Evolutionary conservation across 2,329 filamentous ascomycete species (phyloP).

Genomic region (Ophiostoma populinum): DNA sequence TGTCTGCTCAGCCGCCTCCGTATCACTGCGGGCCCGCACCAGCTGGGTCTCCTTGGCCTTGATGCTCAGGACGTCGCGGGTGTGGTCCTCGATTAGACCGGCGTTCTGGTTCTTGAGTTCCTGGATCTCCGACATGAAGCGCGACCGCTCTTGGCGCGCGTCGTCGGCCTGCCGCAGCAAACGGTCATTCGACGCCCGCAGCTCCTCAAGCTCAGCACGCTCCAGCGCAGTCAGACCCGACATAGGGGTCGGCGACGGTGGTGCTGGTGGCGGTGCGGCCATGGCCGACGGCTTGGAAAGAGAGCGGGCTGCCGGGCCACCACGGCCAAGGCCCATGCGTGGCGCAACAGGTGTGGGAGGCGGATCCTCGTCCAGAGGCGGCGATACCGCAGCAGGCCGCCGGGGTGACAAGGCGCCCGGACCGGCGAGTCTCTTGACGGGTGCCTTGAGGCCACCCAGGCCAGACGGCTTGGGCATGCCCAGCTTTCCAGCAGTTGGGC

Average conservation of each 20-base stretch:
- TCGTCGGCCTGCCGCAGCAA: slow-evolving; percentile 63
- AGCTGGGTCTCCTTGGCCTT: slow-evolving; percentile 98
- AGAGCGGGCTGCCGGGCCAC: slow-evolving; percentile 71
- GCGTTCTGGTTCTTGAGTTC: slow-evolving; percentile 96
- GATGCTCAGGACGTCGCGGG: slow-evolving; percentile 83
- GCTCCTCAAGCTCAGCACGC: slow-evolving; percentile 78
- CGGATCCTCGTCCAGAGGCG: slow-evolving; percentile 38
- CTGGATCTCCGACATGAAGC: slow-evolving; percentile 70
- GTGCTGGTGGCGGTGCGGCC: slow-evolving; percentile 33
- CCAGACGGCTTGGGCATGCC: slow-evolving; percentile 36
- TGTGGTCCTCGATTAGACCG: slow-evolving; percentile 91
- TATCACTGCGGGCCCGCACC: slow-evolving; percentile 77
- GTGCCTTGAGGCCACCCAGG: slow-evolving; percentile 40
- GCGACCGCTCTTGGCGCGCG: slow-evolving; percentile 62
- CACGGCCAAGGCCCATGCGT: slow-evolving; percentile 47
- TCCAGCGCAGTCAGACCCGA: slow-evolving; percentile 64
- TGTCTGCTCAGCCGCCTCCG: slow-evolving; percentile 71
- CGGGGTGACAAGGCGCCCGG: slow-evolving; percentile 35
- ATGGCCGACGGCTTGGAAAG: slow-evolving; percentile 54
- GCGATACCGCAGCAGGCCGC: slow-evolving; percentile 29
- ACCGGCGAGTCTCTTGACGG: slow-evolving; percentile 33
- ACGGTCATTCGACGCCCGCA: slow-evolving; percentile 68
- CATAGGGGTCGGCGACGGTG: slow-evolving; percentile 38
- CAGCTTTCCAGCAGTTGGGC: slow-evolving; percentile 31
- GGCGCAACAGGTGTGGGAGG: slow-evolving; percentile 36